Conservation (phyloP, 345 rosid species). For the Eucalyptus curtisii region DNA sequence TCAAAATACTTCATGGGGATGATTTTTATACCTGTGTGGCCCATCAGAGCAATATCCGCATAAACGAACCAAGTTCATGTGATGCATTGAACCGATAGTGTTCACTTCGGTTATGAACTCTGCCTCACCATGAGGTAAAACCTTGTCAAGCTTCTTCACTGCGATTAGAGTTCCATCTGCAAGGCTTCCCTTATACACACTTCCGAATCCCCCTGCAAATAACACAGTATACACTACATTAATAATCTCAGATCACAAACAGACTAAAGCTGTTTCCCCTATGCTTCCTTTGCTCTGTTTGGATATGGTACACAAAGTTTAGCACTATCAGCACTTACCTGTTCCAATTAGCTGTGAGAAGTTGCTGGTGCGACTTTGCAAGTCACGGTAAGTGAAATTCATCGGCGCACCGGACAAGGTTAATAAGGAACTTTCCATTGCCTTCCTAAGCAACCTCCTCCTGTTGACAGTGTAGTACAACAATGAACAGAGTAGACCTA, state of each 20-base stretch:
- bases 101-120: slow-evolving; percentile 74
- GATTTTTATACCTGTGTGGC: slow-evolving; percentile 13
- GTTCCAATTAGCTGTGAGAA: slow-evolving; percentile 76
- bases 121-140: slow-evolving; percentile 57
- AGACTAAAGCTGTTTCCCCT: not conserved
- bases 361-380: slow-evolving; percentile 51
- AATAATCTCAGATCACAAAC: not conserved
- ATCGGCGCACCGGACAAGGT: slow-evolving; percentile 57
- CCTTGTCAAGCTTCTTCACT: slow-evolving; percentile 59
- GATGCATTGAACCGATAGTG: slow-evolving; percentile 81
- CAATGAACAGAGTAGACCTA: slow-evolving; percentile 52
- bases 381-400: slow-evolving; percentile 54
- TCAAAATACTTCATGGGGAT: not conserved
- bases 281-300: not conserved
- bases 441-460: slow-evolving; percentile 38
- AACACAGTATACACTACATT: not conserved
- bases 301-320: not conserved
- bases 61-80: slow-evolving; percentile 63
- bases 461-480: slow-evolving; percentile 53
- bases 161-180: slow-evolving; percentile 42
- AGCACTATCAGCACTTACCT: not conserved
- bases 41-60: slow-evolving; percentile 75
- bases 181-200: slow-evolving; percentile 58
- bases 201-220: slow-evolving; percentile 60
- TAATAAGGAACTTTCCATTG: slow-evolving; percentile 27